These are phyloP conservation scores for Solanum virginianum DNA, from an alignment of 257 asterid species.

Conservation along the genomic window DNA sequence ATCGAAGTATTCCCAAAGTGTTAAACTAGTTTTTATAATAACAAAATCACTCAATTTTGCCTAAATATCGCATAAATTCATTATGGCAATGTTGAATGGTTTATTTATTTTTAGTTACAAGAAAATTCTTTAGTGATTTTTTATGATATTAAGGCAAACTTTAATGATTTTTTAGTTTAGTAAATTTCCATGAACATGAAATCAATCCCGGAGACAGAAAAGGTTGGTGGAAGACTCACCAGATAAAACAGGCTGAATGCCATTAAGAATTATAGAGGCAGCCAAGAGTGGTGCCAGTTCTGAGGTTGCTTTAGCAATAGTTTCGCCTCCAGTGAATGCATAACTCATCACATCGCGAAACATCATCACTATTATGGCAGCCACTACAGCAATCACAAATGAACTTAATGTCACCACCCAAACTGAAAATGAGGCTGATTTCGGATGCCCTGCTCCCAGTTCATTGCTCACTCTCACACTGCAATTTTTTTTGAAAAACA, in stretches of 20 bases:
- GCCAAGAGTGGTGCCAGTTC: conserved; percentile 24
- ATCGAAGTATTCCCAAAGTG: no score
- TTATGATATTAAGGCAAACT: no score
- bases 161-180: background rate
- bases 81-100: background rate
- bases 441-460: conserved; percentile 30
- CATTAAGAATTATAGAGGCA: conserved; percentile 14
- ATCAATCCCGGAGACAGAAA: background rate
- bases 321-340: conserved; percentile 17
- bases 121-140: no score
- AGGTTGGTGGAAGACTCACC: conserved; percentile 3
- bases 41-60: no score
- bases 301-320: conserved; percentile 14
- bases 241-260: conserved; percentile 29
- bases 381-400: background rate
- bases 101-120: no score
- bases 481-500: background rate
- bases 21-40: no score
- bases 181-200: background rate
- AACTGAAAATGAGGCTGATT: conserved; percentile 21
- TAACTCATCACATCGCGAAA: conserved; percentile 10
- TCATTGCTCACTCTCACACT: conserved; percentile 34
- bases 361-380: conserved; percentile 4
- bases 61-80: no score
- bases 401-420: conserved; percentile 14